Percentiles rank a stretch among this genome's conserved stretches.
Evolutionary conservation across 2,329 filamentous ascomycete genomes (phyloP).

Genomic region (Chalara sp.): DNA sequence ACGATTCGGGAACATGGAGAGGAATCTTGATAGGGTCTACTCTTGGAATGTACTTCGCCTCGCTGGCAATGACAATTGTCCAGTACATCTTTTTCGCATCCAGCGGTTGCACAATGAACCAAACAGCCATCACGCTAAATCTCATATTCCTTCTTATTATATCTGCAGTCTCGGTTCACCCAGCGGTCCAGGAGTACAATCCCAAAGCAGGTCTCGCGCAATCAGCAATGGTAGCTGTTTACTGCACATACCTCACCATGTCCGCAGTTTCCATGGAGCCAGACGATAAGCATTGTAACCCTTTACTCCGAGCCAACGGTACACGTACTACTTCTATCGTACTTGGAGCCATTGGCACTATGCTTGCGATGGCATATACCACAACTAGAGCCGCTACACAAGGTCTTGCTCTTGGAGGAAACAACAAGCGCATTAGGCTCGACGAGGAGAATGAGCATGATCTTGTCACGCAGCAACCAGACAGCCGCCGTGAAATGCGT

Average conservation of each 20-base stretch:
- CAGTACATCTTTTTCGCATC: constrained; percentile 96
- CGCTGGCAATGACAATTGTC: constrained; percentile 87
- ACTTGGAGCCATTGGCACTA: constrained; percentile 89
- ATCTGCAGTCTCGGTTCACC: constrained; percentile 82
- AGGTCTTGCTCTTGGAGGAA: constrained; percentile 65
- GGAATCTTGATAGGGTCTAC: constrained; percentile 86
- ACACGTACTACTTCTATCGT: constrained; percentile 87
- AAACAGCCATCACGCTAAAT: constrained; percentile 92
- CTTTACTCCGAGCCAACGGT: constrained; percentile 75
- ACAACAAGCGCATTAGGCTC: constrained; percentile 52
- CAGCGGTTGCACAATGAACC: constrained; percentile 85
- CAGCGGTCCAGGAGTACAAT: constrained; percentile 84
- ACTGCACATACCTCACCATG: constrained; percentile 98
- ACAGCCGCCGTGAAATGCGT: constrained; percentile 78
- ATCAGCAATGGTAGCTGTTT: constrained; percentile 92
- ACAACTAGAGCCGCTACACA: constrained; percentile 95
- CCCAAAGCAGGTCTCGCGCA: constrained; percentile 93
- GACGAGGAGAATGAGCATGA: constrained; percentile 76
- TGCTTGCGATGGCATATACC: constrained; percentile 95
- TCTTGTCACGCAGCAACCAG: constrained; percentile 79
- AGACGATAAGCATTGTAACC: constrained; percentile 90
- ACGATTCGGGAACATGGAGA: constrained; percentile 79
- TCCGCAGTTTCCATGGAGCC: constrained; percentile 98
- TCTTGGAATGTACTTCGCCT: constrained; percentile 85
- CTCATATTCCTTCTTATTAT: constrained; percentile 74